A percentile compares a stretch with the other conserved stretches of the same genome.
phyloP scores from a whole-genome alignment of 441 rosid species.

The Melastoma candidum region DNA sequence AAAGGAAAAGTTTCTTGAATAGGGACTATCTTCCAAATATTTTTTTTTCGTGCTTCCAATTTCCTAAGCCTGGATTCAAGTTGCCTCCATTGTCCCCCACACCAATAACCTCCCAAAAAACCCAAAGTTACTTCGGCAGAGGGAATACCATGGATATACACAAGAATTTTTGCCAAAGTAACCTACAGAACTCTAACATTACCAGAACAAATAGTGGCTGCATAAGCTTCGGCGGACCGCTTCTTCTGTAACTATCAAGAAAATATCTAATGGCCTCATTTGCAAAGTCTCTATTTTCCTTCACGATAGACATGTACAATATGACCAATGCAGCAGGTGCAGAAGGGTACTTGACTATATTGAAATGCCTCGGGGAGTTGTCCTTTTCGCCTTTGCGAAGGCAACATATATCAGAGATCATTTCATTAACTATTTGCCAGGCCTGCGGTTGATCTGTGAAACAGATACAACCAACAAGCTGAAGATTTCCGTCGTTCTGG shows the following conservation, averaged over 20 bases:
- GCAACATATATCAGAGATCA: conserved; percentile 37
- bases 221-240: conserved; percentile 28
- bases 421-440: conserved; percentile 51
- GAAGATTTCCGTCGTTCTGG: conserved; percentile 58
- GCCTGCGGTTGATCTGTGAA: conserved; percentile 66
- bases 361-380: conserved; percentile 32
- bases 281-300: conserved; percentile 41
- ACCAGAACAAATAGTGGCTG: conserved; percentile 41
- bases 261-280: conserved; percentile 47
- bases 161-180: conserved; percentile 42
- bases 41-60: conserved; percentile 18
- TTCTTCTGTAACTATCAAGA: conserved; percentile 24
- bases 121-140: conserved; percentile 56
- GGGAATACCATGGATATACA: conserved; percentile 40
- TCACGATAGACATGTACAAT: conserved; percentile 50
- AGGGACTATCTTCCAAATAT: conserved; percentile 21
- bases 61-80: neutral
- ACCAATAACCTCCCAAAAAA: conserved; percentile 41
- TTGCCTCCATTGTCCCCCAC: too few species aligned
- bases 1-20: conserved; percentile 60
- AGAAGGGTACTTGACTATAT: conserved; percentile 44
- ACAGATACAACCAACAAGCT: conserved; percentile 63
- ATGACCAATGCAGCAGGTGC: conserved; percentile 63
- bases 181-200: conserved; percentile 68
- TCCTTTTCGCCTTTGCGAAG: conserved; percentile 36